Conservation (phyloP, 257 asterid species). For the Thymus mandschuricus region DNA sequence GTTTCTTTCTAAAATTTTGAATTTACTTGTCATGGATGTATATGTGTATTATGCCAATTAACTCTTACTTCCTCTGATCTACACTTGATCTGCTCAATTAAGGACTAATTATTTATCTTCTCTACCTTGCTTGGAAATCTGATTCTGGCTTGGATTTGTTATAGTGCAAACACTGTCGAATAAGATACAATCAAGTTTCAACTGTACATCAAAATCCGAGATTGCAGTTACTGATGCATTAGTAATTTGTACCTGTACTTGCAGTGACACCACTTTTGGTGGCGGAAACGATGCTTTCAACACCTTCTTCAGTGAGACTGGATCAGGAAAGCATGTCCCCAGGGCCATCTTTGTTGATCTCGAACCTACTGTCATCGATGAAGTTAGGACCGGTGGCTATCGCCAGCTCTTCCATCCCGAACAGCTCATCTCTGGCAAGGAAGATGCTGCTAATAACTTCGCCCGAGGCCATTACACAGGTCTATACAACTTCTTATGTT, state of each 20-base stretch:
- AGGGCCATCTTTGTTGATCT: constrained; percentile 91
- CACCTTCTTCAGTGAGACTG: constrained; percentile 90
- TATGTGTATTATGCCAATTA: too few species aligned
- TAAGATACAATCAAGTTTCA: not conserved
- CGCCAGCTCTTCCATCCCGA: constrained; percentile 98
- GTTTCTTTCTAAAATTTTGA: not conserved
- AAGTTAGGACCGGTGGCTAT: constrained; percentile 75
- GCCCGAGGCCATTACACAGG: constrained; percentile 96
- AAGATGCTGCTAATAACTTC: constrained; percentile 92
- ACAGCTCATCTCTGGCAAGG: constrained; percentile 94
- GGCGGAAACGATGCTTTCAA: constrained; percentile 84
- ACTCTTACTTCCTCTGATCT: constrained; percentile 8
- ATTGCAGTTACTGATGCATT: constrained; percentile 21
- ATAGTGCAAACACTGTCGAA: not conserved
- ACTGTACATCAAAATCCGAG: not conserved
- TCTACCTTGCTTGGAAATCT: not conserved
- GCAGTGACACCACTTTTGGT: constrained; percentile 76
- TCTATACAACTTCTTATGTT: constrained; percentile 4
- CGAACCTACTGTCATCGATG: constrained; percentile 91
- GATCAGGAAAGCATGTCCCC: constrained; percentile 93
- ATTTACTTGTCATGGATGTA: too few species aligned
- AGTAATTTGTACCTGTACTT: constrained; percentile 11
- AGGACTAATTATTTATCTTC: not conserved
- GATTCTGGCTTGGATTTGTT: constrained; percentile 6
- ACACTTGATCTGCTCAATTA: not conserved